These are phyloP conservation scores for Colletotrichum brevisporum DNA, from an alignment of 2,329 filamentous ascomycete genomes.

Conservation along the genomic window DNA sequence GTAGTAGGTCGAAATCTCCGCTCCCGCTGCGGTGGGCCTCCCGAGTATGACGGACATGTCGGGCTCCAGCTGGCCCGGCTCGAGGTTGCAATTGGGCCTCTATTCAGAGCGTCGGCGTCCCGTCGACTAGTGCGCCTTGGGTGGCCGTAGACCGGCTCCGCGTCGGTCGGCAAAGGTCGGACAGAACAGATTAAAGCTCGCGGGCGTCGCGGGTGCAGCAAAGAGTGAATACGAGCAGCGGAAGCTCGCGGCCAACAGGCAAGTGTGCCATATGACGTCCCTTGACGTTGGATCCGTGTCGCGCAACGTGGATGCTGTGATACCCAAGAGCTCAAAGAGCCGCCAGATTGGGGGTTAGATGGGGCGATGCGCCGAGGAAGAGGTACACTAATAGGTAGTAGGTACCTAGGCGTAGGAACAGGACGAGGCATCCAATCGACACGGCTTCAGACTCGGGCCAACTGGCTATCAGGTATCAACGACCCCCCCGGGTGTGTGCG, in stretches of 20 bases:
- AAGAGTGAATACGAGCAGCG: constrained; percentile 11
- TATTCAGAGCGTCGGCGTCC: constrained; percentile 9
- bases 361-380: constrained; percentile 1
- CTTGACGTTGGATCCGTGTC: constrained; percentile 23
- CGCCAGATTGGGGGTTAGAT: constrained; percentile 17
- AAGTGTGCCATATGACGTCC: constrained; percentile 19
- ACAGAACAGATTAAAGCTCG: constrained; percentile 7
- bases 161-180: constrained; percentile 6
- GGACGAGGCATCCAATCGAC: constrained; percentile 2
- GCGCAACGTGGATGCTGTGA: constrained; percentile 15
- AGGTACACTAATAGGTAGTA: not conserved
- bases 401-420: not conserved
- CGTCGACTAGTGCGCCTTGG: not conserved
- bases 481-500: not conserved
- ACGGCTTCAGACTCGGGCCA: not conserved
- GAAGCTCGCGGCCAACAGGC: constrained; percentile 1
- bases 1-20: constrained; percentile 24
- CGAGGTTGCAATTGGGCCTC: constrained; percentile 30
- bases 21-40: constrained; percentile 33
- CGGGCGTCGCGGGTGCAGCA: not conserved
- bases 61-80: constrained; percentile 13
- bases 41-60: constrained; percentile 33
- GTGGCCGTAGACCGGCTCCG: constrained; percentile 9
- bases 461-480: constrained; percentile 24
- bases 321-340: constrained; percentile 22